A percentile compares a stretch with the other conserved stretches of the same genome.
phyloP scores from a whole-genome alignment of 2,329 filamentous ascomycete genomes.

The Phialophora tarda region DNA sequence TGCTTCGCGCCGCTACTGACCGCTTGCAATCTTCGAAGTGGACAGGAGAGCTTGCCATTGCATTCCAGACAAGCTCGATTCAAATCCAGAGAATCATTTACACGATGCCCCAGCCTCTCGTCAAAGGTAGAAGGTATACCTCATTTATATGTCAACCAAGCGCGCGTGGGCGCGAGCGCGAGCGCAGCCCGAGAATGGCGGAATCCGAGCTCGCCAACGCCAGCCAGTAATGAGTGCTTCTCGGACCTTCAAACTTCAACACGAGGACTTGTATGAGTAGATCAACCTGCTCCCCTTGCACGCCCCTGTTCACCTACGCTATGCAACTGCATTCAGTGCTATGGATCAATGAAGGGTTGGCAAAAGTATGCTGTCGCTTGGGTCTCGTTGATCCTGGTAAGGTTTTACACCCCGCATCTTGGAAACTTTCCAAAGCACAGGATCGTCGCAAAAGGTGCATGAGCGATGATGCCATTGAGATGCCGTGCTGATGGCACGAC shows the following conservation, averaged over 20 bases:
- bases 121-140: background rate
- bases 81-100: background rate
- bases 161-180: no score
- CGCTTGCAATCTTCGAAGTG: background rate
- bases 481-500: background rate
- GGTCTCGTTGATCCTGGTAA: constrained; percentile 6
- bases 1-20: background rate
- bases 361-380: constrained; percentile 5
- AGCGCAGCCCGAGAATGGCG: background rate
- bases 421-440: background rate
- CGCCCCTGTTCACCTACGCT: background rate
- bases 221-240: background rate
- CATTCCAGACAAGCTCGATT: background rate
- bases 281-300: background rate
- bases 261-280: background rate
- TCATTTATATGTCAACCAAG: background rate
- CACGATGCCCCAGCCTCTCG: background rate
- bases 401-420: constrained; percentile 13
- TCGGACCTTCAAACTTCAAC: background rate
- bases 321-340: background rate
- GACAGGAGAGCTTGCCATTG: background rate
- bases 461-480: constrained; percentile 10
- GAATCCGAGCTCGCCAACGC: background rate
- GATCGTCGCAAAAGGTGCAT: background rate
- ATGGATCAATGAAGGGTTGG: background rate